These are phyloP conservation scores for Ustanciosporium gigantosporum DNA, from an alignment of 1,284 basidiomycete species.

Conservation along the genomic window DNA sequence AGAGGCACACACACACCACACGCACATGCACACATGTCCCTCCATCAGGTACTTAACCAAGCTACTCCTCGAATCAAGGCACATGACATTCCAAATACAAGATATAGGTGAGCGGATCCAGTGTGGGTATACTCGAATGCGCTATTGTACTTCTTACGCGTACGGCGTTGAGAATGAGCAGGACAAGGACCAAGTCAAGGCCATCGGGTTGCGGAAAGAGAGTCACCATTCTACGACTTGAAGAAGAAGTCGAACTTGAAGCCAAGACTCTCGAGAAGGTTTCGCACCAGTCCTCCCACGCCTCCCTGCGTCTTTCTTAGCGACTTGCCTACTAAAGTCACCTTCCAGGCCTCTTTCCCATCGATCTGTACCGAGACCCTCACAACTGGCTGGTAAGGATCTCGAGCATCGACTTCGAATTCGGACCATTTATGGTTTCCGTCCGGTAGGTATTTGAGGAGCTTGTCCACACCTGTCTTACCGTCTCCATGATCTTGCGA, in stretches of 20 bases:
- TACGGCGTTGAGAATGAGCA: no score
- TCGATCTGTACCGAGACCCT: constrained; percentile 66
- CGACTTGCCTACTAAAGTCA: constrained; percentile 57
- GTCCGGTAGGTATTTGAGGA: constrained; percentile 67
- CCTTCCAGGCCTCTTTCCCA: constrained; percentile 69
- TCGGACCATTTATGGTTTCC: constrained; percentile 66
- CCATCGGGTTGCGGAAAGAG: no score
- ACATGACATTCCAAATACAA: no score
- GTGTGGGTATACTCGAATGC: no score
- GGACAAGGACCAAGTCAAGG: no score
- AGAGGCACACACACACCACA: no score
- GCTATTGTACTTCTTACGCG: no score
- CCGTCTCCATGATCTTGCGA: constrained; percentile 62
- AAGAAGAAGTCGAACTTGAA: constrained; percentile 48
- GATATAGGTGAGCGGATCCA: no score
- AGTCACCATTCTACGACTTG: no score
- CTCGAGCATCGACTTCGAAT: constrained; percentile 74
- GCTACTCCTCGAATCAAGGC: no score
- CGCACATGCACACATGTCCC: no score
- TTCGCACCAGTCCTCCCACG: constrained; percentile 57
- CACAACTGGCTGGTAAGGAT: constrained; percentile 67
- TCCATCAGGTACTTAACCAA: no score
- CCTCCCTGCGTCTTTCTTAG: constrained; percentile 46
- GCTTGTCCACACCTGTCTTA: constrained; percentile 67
- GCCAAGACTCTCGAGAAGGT: constrained; percentile 55